Conservation (phyloP, 75 land plant species). For the Sequoia sempervirens region DNA sequence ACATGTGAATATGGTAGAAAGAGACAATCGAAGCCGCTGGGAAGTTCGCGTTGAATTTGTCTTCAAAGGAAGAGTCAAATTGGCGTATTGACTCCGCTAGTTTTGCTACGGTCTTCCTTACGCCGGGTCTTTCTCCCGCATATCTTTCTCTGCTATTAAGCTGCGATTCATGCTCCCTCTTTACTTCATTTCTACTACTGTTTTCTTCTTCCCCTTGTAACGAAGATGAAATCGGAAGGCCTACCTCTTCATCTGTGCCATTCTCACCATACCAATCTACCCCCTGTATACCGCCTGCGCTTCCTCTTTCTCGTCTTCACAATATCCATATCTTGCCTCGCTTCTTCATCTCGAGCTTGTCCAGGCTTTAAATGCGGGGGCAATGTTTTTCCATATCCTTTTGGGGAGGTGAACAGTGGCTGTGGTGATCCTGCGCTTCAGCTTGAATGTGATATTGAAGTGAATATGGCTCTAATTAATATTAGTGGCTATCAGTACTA, state of each 20-base stretch:
- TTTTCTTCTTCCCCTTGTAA: no score
- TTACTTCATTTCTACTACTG: no score
- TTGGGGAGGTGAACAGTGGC: neutral
- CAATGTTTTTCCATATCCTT: neutral
- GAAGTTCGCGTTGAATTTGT: no score
- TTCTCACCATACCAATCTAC: neutral
- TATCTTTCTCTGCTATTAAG: neutral
- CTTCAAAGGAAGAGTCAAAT: no score
- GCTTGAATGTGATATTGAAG: neutral
- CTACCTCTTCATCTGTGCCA: neutral
- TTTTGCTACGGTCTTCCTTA: no score
- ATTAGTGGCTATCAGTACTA: neutral
- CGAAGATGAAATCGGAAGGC: no score
- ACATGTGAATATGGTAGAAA: no score
- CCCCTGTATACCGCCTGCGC: neutral
- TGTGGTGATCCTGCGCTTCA: neutral
- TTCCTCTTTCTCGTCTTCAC: neutral
- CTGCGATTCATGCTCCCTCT: neutral
- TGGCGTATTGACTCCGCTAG: no score
- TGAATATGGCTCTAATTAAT: neutral
- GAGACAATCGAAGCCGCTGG: no score
- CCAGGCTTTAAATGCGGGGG: neutral
- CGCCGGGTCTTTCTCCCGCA: no score
- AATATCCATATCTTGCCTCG: neutral
- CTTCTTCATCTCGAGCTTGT: neutral